phyloP scores from a whole-genome alignment of 2,329 filamentous ascomycete genomes.

The Cytospora mali region DNA sequence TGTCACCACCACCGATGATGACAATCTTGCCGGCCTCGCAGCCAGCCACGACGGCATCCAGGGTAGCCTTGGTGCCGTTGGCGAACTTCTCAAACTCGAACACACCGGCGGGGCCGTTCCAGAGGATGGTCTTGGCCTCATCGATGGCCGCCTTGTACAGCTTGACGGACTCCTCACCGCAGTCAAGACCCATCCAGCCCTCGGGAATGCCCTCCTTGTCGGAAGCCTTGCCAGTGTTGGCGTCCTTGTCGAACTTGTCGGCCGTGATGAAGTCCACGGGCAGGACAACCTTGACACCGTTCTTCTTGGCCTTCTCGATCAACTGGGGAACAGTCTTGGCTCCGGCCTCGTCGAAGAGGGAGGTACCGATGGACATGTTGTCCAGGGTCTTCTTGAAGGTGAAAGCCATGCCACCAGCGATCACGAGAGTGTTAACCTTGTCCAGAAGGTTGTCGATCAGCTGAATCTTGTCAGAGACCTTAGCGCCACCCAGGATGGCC shows the following conservation, averaged over 20 bases:
- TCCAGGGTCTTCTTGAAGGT: constrained; percentile 99
- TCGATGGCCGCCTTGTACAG: constrained; percentile 86
- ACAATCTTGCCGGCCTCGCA: constrained; percentile 87
- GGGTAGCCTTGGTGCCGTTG: constrained; percentile 85
- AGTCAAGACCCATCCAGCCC: constrained; percentile 98
- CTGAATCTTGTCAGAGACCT: constrained; percentile 99
- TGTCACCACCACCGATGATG: constrained; percentile 98
- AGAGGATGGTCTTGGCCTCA: constrained; percentile 93
- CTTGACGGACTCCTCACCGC: constrained; percentile 84
- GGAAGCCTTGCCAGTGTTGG: constrained; percentile 77
- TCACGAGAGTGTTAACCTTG: constrained; percentile 95
- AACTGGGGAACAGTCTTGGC: constrained; percentile 87
- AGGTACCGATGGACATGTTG: constrained; percentile 85
- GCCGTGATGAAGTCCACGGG: constrained; percentile 95
- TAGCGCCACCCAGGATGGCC: constrained; percentile 95
- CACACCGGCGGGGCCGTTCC: constrained; percentile 97
- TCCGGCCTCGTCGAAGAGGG: constrained; percentile 90
- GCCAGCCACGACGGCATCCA: constrained; percentile 84
- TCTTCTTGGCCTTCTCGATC: constrained; percentile 93
- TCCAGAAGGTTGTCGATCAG: constrained; percentile 98
- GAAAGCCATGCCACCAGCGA: constrained; percentile 98
- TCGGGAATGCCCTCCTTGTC: constrained; percentile 91
- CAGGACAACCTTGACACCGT: constrained; percentile 92
- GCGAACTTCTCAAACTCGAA: constrained; percentile 98
- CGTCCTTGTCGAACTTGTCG: constrained; percentile 90